Base-by-base conservation (phyloP, 192 early-diverging fungal species). In the Coemansia sp. region DNA sequence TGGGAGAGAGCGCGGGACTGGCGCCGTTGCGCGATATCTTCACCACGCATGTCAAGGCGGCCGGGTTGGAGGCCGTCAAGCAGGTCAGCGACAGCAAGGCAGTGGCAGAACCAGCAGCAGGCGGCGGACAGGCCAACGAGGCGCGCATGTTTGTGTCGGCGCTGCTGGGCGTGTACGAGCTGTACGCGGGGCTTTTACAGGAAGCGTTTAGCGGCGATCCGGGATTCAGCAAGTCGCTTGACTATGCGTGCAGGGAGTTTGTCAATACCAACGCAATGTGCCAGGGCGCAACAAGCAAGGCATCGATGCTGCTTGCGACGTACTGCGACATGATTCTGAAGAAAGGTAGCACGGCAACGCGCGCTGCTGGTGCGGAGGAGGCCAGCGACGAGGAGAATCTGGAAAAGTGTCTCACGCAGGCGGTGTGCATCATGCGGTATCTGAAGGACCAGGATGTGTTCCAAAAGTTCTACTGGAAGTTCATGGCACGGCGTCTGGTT, bases 381-480 rank as follows among this genome's bases (percentile, higher is more conserved):
- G 80, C 74, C 43, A 73, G 69, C 54, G 72, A 73, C 47, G 81
- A 85, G 56, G 73, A 71, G 48, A 78, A 74, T 40, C 70, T 83
- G 39, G 87, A 88, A 66, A 72, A 76, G 41, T 70, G 75, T 54
- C 74, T 88, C 37, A 49, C 72, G 48, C 77, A 72, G 62, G 73
- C 84, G 19, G 94, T 99, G 86, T 96, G 90, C 6, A 88, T 99
- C 13, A 97, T 95, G 82, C 94, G 95, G 76, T 99, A 94, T 74
- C 88, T 99, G 47, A 94, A 95, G 65, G 95, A 96, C 85, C 93
- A 94, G 76, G 97, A 99, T 74, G 94, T 99, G 37, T 99, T 98
- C 85, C 96, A 98, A 77, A 95, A 96, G 82, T 95, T 96, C 57
- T 99, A 99, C 80, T 89, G 90, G 41, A 94, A 92, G 74, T 91